These are phyloP conservation scores for Sanchytrium tribonematis DNA, from an alignment of 371 early-diverging fungal genomes.

Conservation along the genomic window DNA sequence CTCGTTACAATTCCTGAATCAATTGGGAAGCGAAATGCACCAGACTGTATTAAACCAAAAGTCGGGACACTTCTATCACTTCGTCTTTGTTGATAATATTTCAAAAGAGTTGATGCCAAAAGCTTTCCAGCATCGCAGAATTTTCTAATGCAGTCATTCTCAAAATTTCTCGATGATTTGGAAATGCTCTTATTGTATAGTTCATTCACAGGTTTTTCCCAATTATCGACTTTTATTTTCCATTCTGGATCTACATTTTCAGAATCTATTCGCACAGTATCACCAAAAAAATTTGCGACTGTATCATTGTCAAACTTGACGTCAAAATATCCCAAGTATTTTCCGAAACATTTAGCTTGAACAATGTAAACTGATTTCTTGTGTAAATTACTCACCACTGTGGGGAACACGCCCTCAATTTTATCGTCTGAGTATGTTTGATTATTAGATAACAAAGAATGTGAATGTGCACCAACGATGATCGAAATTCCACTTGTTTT, in stretches of 20 bases:
- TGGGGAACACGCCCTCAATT: conserved; percentile 27
- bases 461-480: conserved; percentile 44
- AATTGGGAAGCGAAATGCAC: too few relatives aligned
- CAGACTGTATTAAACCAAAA: too few relatives aligned
- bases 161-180: conserved; percentile 9
- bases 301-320: conserved; percentile 24
- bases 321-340: conserved; percentile 36
- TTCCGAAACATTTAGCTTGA: conserved; percentile 31
- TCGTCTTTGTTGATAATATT: too few relatives aligned
- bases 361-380: conserved; percentile 11
- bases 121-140: too few relatives aligned
- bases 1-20: too few relatives aligned
- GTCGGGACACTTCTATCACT: too few relatives aligned
- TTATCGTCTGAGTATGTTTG: conserved; percentile 7
- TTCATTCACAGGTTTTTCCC: conserved; percentile 18
- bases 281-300: conserved; percentile 18
- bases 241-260: conserved; percentile 15
- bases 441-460: conserved; percentile 25
- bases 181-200: conserved; percentile 18
- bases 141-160: too few relatives aligned
- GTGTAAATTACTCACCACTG: conserved; percentile 21
- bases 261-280: conserved; percentile 23
- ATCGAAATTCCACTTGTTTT: conserved; percentile 25
- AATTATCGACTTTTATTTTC: conserved; percentile 13
- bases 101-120: too few relatives aligned